Conservation (phyloP, 495 filamentous ascomycete species). For the Cudoniella acicularis region DNA sequence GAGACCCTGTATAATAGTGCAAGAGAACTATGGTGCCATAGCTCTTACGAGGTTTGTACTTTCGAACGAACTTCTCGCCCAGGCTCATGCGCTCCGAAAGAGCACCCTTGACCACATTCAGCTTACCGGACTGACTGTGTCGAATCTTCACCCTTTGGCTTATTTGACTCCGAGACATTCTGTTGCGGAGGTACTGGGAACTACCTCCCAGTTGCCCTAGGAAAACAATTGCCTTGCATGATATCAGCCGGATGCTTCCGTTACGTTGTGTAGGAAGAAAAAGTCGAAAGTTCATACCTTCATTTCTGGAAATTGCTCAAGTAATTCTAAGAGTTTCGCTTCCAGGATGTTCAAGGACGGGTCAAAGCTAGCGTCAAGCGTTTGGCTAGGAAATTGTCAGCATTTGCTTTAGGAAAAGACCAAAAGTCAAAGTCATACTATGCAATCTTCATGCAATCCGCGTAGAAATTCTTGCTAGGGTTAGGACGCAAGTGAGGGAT, state of each 20-base stretch:
- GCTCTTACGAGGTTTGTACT: constrained; percentile 3
- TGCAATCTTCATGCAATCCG: constrained; percentile 6
- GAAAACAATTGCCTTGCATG: constrained; percentile 6
- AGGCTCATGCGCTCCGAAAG: constrained; percentile 5
- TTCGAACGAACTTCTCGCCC: constrained; percentile 5
- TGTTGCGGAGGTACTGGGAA: constrained; percentile 6
- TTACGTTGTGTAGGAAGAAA: too few relatives aligned
- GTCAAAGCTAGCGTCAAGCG: constrained; percentile 4
- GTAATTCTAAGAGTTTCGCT: neutral
- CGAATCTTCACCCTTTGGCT: neutral
- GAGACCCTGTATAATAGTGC: neutral
- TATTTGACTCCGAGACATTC: constrained; percentile 1
- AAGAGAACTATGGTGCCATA: constrained; percentile 12
- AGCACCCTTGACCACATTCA: constrained; percentile 9
- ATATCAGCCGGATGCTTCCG: neutral
- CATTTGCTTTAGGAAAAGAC: too few relatives aligned
- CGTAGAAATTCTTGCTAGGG: constrained; percentile 3
- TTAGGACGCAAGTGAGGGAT: neutral
- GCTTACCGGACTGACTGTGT: constrained; percentile 9
- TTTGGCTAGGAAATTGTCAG: neutral
- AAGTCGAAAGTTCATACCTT: neutral
- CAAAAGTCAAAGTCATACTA: constrained; percentile 2
- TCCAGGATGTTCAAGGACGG: neutral
- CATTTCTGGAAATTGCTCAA: neutral
- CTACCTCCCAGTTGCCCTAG: constrained; percentile 9